phyloP scores from a whole-genome alignment of 495 filamentous ascomycete genomes.

The Evansstolkia leycettana region DNA sequence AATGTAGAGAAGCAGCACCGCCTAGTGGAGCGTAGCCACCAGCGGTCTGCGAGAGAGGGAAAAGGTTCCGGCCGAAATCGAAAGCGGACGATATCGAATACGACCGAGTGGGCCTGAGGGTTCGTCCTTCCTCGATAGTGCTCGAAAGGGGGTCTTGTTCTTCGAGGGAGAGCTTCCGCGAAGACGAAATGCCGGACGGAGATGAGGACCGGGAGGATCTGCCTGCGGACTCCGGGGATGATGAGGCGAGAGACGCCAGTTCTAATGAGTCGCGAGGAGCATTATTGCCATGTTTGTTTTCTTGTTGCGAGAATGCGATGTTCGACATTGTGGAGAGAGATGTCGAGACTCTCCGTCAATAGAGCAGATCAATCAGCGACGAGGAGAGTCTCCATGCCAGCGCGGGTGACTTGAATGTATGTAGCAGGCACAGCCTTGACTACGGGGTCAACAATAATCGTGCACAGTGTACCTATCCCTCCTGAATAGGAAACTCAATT shows the following conservation, averaged over 20 bases:
- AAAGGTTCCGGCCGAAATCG: constrained; percentile 82
- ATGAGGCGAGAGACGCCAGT: constrained; percentile 86
- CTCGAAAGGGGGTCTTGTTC: constrained; percentile 67
- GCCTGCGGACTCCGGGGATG: constrained; percentile 37
- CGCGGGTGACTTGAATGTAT: too few relatives aligned
- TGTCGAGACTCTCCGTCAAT: background rate
- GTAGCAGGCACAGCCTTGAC: too few relatives aligned
- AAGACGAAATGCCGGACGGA: constrained; percentile 75
- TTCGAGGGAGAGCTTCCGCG: constrained; percentile 79
- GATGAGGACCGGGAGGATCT: constrained; percentile 62
- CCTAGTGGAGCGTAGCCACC: constrained; percentile 74
- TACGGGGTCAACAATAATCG: too few relatives aligned
- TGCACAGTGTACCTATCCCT: too few relatives aligned
- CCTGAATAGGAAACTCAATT: too few relatives aligned
- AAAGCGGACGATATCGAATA: constrained; percentile 89
- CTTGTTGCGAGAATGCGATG: constrained; percentile 15
- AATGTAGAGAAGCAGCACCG: constrained; percentile 42
- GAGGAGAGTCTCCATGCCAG: constrained; percentile 3
- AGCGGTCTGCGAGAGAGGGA: constrained; percentile 80
- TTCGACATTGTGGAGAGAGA: constrained; percentile 19
- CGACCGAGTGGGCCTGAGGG: constrained; percentile 46
- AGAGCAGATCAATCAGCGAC: constrained; percentile 1
- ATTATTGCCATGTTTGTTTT: constrained; percentile 16
- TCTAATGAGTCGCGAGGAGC: constrained; percentile 82
- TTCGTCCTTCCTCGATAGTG: constrained; percentile 35